Percentiles rank a stretch among this genome's conserved stretches.
Conservation (phyloP, 805 yeast species). For the Novakomyces olei region DNA sequence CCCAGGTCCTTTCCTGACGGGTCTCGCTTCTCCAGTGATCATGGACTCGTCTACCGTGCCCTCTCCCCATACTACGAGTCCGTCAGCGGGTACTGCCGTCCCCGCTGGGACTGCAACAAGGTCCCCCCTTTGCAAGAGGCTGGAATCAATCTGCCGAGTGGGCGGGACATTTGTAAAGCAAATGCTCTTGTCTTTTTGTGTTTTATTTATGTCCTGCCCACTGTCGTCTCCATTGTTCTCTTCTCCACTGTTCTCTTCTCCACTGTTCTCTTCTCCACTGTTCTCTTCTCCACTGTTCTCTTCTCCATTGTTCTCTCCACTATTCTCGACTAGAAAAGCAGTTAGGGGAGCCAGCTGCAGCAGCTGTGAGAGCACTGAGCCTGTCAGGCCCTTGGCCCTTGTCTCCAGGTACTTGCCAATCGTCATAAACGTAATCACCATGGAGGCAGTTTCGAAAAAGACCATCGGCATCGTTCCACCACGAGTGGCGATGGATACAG, state of each 20-base stretch:
- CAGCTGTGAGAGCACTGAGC: constrained; percentile 63
- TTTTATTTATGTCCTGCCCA: constrained; percentile 9
- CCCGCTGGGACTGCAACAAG: constrained; percentile 66
- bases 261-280: too few relatives aligned
- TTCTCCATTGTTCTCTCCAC: too few relatives aligned
- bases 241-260: constrained; percentile 5
- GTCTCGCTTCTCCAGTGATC: constrained; percentile 75
- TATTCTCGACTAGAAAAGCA: constrained; percentile 39
- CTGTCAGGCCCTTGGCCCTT: constrained; percentile 81
- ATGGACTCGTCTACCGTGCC: constrained; percentile 77
- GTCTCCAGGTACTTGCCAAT: constrained; percentile 83
- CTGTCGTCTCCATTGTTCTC: too few relatives aligned
- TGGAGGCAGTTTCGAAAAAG: constrained; percentile 59
- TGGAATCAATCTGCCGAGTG: constrained; percentile 32
- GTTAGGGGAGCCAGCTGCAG: constrained; percentile 60
- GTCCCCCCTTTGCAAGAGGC: constrained; percentile 59
- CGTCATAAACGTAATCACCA: constrained; percentile 66
- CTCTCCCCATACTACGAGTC: constrained; percentile 49
- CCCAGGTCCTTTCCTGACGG: constrained; percentile 41
- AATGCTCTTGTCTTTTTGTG: constrained; percentile 11
- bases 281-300: too few relatives aligned
- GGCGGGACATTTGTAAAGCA: neutral
- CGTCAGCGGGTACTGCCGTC: constrained; percentile 79
- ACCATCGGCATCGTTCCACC: constrained; percentile 33
- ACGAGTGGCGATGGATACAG: constrained; percentile 16